These are phyloP conservation scores for Globisporangium nunn DNA, from an alignment of 352 stramenopile species.

Conservation along the genomic window DNA sequence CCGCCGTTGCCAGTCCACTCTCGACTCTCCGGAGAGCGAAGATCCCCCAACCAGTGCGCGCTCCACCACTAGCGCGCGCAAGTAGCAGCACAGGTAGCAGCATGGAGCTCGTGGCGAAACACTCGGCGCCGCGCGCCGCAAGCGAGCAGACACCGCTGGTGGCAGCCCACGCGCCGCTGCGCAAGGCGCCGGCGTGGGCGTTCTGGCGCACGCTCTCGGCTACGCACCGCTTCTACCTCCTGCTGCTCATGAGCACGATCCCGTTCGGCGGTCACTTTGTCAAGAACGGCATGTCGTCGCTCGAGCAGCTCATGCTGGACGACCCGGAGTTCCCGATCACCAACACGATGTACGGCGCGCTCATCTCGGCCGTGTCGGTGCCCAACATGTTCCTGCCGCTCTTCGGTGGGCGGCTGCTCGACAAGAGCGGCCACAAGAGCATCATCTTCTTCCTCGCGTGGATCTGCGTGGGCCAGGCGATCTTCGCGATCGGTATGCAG, in stretches of 20 bases:
- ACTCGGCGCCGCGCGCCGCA: background rate
- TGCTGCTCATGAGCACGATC: constrained; percentile 82
- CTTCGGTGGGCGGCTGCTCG: constrained; percentile 63
- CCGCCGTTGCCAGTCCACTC: too few species aligned
- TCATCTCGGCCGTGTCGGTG: constrained; percentile 75
- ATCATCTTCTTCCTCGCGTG: constrained; percentile 78
- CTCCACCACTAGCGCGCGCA: background rate
- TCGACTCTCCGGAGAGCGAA: background rate
- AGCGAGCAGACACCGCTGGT: constrained; percentile 8
- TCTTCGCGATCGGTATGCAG: constrained; percentile 74
- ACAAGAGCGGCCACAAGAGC: constrained; percentile 68
- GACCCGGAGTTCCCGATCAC: constrained; percentile 68
- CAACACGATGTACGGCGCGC: constrained; percentile 81
- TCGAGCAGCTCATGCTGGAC: constrained; percentile 77
- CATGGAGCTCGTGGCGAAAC: constrained; percentile 1
- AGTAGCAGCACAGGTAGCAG: background rate
- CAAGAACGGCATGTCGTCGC: constrained; percentile 81
- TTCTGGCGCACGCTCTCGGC: constrained; percentile 65
- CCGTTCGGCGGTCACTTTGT: constrained; percentile 84
- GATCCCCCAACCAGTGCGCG: background rate
- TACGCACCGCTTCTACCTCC: constrained; percentile 70
- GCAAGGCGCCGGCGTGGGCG: constrained; percentile 39
- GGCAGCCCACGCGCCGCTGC: constrained; percentile 21
- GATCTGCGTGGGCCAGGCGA: constrained; percentile 77
- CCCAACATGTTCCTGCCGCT: constrained; percentile 82